These are phyloP conservation scores for Typha latifolia DNA, from an alignment of 176 grass and related monocot species.

Conservation along the genomic window DNA sequence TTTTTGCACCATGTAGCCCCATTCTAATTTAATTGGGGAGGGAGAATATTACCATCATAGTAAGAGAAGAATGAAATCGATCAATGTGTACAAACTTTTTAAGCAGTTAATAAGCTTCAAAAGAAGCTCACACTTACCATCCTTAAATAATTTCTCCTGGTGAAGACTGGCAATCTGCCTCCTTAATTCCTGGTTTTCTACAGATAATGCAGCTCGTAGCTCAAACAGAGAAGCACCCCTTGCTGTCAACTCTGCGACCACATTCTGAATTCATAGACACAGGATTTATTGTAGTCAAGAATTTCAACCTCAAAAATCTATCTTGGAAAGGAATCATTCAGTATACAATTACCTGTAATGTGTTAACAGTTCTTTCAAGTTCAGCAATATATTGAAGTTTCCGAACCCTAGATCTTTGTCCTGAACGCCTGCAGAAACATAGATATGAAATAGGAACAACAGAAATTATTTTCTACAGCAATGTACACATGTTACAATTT, in stretches of 20 bases:
- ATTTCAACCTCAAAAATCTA: slow-evolving; percentile 1
- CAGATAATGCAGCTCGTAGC: slow-evolving; percentile 59
- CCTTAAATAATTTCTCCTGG: slow-evolving; percentile 67
- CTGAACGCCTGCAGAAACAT: slow-evolving; percentile 62
- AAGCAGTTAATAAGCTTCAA: slow-evolving; percentile 1
- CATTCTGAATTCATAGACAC: slow-evolving; percentile 40
- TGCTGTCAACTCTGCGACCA: slow-evolving; percentile 68
- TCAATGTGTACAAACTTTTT: too few species aligned
- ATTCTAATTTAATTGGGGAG: too few species aligned
- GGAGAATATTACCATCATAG: too few species aligned
- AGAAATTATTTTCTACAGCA: neutral
- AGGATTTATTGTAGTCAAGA: slow-evolving; percentile 9
- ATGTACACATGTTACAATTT: neutral
- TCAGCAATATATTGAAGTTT: slow-evolving; percentile 99
- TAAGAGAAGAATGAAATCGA: too few species aligned
- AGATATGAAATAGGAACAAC: slow-evolving; percentile 1
- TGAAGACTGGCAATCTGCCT: slow-evolving; percentile 57
- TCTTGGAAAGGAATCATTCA: slow-evolving; percentile 9
- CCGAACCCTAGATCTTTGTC: slow-evolving; percentile 92
- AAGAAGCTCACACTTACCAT: slow-evolving; percentile 42
- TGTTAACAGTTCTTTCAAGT: slow-evolving; percentile 78
- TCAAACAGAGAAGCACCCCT: slow-evolving; percentile 83
- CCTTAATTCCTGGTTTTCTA: slow-evolving; percentile 80
- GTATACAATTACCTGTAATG: slow-evolving; percentile 57
- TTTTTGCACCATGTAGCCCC: too few species aligned